Conservation (phyloP, 805 yeast genomes). For the Hanseniaspora occidentalis region DNA sequence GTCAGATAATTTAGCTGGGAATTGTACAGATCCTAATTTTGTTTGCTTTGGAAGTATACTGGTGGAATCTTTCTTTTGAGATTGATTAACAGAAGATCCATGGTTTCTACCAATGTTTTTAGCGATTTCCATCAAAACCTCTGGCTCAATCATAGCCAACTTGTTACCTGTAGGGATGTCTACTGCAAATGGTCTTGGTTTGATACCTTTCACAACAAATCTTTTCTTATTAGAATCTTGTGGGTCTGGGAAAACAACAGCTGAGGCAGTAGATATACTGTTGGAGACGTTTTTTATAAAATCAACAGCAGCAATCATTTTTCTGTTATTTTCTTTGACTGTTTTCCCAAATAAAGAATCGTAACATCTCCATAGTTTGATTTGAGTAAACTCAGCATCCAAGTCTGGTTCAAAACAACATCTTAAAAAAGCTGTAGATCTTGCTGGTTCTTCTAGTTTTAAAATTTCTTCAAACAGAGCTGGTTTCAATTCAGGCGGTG, state of each 20-base stretch:
- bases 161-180: conserved; percentile 32
- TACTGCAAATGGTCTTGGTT: conserved; percentile 61
- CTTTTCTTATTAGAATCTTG: conserved; percentile 49
- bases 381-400: conserved; percentile 85
- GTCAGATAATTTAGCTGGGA: conserved; percentile 20
- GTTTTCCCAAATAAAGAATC: conserved; percentile 71
- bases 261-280: conserved; percentile 80
- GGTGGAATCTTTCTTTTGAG: no score
- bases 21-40: conserved; percentile 16
- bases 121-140: conserved; percentile 1
- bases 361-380: conserved; percentile 89
- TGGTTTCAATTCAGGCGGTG: conserved; percentile 48
- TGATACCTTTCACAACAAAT: conserved; percentile 88
- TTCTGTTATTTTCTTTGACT: conserved; percentile 36
- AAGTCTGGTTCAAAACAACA: conserved; percentile 73
- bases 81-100: no score
- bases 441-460: conserved; percentile 63
- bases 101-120: no score
- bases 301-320: conserved; percentile 86
- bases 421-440: conserved; percentile 92
- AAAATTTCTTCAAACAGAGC: conserved; percentile 49
- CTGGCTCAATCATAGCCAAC: conserved; percentile 23
- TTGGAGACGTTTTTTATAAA: conserved; percentile 87
- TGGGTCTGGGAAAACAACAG: conserved; percentile 73
- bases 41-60: conserved; percentile 16